Base-by-base conservation (phyloP, 2,329 filamentous ascomycete genomes). In the Cryphonectria radicalis region DNA sequence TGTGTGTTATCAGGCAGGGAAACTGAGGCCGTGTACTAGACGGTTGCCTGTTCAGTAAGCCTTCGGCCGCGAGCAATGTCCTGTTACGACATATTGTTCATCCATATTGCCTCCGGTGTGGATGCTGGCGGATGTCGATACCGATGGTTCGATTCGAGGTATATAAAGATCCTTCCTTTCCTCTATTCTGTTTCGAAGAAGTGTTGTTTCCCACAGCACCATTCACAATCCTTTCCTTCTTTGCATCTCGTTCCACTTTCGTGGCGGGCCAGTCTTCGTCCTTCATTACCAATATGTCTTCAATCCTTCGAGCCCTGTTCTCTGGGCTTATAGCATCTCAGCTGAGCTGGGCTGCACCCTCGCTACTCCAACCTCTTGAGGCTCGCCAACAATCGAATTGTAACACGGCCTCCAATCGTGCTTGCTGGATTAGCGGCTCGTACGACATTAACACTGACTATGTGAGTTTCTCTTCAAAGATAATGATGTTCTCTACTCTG, bases 401-500 rank as follows among this genome's bases (percentile, higher is more conserved):
- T 69, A 74, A 79, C 69, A 77, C 74, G 4, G 68, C 77, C 7
- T 73, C 70, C 67, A 75, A 79, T 66, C 73, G 78, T 40, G 76
- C 76, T 14, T 78, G 78, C 69, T 79, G 77, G 77, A 70, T 70
- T 28, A 67, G 63, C 11, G 77, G 75, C 17, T 63, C 57, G 3
- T 79, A 75, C 59, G 69, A 77, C 37, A 79, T 79, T 73, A 76
- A 76, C 72, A 79, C 78, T 0, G 78, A 79, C 68, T 79, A 76
- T 60, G 63, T 65, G 28, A 53, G 63, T 50, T 11, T 2, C 3
- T 40, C 19, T 7, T 19, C 43, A 22, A 22, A 50, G 19, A 50
- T 22, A 17, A n/a, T n/a, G 22, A 22, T 3, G 10, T 4, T 50
- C 19, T 50, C 19, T 11, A 50, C 6, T n/a, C 7, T 50, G 22